phyloP scores from a whole-genome alignment of 805 yeast species.

The Candida anglica region DNA sequence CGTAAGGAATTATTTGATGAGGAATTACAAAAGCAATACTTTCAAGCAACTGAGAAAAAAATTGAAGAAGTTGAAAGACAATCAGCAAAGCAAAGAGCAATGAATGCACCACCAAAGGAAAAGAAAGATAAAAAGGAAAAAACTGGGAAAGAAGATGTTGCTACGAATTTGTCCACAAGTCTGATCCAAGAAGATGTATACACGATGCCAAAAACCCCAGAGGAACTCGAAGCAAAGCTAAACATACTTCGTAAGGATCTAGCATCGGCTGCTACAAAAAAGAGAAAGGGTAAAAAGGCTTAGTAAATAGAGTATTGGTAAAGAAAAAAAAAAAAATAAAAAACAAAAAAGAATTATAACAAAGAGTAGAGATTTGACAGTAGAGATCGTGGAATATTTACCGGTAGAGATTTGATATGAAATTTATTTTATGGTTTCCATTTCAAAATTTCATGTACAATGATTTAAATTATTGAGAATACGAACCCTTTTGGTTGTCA shows the following conservation, averaged over 20 bases:
- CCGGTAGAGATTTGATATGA: too few species aligned
- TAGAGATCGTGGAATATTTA: too few species aligned
- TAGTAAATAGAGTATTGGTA: too few species aligned
- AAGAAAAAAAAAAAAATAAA: too few species aligned
- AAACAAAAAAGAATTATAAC: too few species aligned
- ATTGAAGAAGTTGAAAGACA: slow-evolving; percentile 63
- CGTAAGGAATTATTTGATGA: slow-evolving; percentile 63
- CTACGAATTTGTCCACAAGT: not conserved
- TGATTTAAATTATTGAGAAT: too few species aligned
- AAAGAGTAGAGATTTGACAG: too few species aligned
- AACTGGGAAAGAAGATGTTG: slow-evolving; percentile 9
- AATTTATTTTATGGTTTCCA: too few species aligned
- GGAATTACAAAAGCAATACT: slow-evolving; percentile 57
- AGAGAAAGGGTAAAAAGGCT: not conserved
- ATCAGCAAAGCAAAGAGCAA: slow-evolving; percentile 42
- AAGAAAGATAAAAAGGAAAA: slow-evolving; percentile 9
- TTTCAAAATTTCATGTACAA: too few species aligned
- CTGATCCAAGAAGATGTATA: slow-evolving; percentile 17
- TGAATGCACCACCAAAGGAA: slow-evolving; percentile 41
- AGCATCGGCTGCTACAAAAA: slow-evolving; percentile 1
- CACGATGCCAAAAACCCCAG: slow-evolving; percentile 30
- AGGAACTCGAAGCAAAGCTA: slow-evolving; percentile 34
- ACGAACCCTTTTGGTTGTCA: too few species aligned
- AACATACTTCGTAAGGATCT: slow-evolving; percentile 11
- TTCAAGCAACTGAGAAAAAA: slow-evolving; percentile 53